Evolutionary conservation across 228 moss, liverwort and hornwort species (phyloP), one percentile per base, ranked within the genome.

Genomic region (Sphagnum magellanicum): DNA sequence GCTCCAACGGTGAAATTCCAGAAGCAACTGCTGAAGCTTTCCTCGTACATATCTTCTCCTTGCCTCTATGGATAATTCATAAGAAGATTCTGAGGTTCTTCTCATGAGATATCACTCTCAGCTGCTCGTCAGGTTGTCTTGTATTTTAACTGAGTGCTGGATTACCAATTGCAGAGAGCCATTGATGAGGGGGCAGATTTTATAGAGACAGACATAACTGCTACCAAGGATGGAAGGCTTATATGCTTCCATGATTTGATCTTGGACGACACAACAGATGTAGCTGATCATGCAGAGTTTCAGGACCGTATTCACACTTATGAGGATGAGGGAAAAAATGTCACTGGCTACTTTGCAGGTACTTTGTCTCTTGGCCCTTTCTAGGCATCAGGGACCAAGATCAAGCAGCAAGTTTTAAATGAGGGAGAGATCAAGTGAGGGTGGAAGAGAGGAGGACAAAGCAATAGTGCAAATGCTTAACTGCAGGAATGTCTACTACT

Each of bases 1-100:
- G 94, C 6, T 85, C 85, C 5, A 92, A 90, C 32, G 94, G 94
- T 52, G 86, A 93, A 64, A 72, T 87, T 47, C 94, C 98, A 0
- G 98, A 98, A 71, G 94, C 85, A 73, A 92, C 98, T 48, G 78
- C 80, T 6, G 69, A 68, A 70, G 88, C 98, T 32, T 98, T 90
- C 60, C 4, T 70, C 82, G 97, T 98, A 8, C 52, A 7, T 67
- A 50, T 67, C 16, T 67, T n/a, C 46, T 32, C 10, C 51, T 50
- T 51, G 16, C 32, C 32, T 32, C 32, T 32, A 3, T 32, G 32
- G 32, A 32, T 32, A 32, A 32, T 32, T 32, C 32, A 32, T 32
- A 32, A 32, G 32, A 32, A 32, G 32, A 32, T 32, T 32, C 32
- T 32, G 32, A 32, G 32, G 32, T 32, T 32, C 32, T 32, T 32